A percentile compares a stretch with the other conserved stretches of the same genome.
phyloP scores from a whole-genome alignment of 139 green algal genomes.

The Monoraphidium neglectum region DNA sequence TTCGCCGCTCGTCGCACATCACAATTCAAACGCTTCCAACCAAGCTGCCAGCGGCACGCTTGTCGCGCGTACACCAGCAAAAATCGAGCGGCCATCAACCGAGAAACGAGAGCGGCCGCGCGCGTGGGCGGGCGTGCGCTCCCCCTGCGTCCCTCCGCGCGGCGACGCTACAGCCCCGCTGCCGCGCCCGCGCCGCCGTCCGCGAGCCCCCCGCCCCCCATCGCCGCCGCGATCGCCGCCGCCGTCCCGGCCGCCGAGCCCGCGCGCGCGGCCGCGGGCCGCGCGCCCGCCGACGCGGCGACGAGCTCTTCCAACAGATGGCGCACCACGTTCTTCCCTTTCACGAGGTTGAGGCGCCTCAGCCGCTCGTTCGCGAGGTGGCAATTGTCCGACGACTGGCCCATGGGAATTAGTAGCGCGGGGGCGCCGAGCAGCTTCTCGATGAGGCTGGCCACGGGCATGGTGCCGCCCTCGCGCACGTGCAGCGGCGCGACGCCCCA shows the following conservation, averaged over 20 bases:
- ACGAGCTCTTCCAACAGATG: conserved; percentile 26
- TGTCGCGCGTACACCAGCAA: no score
- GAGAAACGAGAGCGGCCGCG: neutral
- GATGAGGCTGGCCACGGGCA: conserved; percentile 88
- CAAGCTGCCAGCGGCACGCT: no score
- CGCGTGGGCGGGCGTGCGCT: neutral
- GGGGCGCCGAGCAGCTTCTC: conserved; percentile 87
- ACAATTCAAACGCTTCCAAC: no score
- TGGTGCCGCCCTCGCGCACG: conserved; percentile 85
- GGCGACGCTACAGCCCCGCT: neutral
- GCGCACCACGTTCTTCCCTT: conserved; percentile 82
- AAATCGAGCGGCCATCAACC: no score
- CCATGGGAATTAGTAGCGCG: conserved; percentile 92
- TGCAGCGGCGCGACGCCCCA: conserved; percentile 81
- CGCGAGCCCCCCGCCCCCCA: neutral
- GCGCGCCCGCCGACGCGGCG: conserved; percentile 8
- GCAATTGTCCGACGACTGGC: conserved; percentile 82
- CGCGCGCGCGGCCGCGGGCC: no score
- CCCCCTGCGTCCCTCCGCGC: neutral
- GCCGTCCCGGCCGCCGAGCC: no score
- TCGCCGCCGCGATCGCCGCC: no score
- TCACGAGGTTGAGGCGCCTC: conserved; percentile 76
- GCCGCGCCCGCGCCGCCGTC: neutral
- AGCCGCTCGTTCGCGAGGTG: conserved; percentile 94
- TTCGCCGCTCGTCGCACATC: no score